Conservation (phyloP, 495 filamentous ascomycete genomes). For the Evernia prunastri region DNA sequence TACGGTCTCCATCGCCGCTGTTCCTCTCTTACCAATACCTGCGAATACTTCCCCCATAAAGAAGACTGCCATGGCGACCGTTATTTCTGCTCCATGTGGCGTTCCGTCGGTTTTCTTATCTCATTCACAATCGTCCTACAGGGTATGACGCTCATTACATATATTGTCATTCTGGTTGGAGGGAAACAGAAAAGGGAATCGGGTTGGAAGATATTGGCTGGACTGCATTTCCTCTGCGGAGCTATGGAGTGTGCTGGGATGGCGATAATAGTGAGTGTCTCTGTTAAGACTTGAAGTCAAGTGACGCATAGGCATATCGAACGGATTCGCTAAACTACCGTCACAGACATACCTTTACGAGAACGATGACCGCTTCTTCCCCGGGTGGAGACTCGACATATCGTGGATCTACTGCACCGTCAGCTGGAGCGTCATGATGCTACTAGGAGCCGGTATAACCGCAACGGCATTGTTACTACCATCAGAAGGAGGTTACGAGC, state of each 20-base stretch:
- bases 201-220: slow-evolving; percentile 69
- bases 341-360: slow-evolving; percentile 73
- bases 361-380: slow-evolving; percentile 76
- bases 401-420: slow-evolving; percentile 72
- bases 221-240: slow-evolving; percentile 55
- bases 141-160: slow-evolving; percentile 66
- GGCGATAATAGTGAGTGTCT: slow-evolving; percentile 66
- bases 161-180: slow-evolving; percentile 64
- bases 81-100: slow-evolving; percentile 89
- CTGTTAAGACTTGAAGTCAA: neutral
- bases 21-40: slow-evolving; percentile 53
- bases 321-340: neutral
- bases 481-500: slow-evolving; percentile 78
- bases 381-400: slow-evolving; percentile 74
- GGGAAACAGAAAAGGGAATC: slow-evolving; percentile 65
- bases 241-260: slow-evolving; percentile 61
- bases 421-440: slow-evolving; percentile 59
- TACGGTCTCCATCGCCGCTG: slow-evolving; percentile 79
- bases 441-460: slow-evolving; percentile 56
- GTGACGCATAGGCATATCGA: too few species aligned
- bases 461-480: slow-evolving; percentile 62
- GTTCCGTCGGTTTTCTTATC: slow-evolving; percentile 79
- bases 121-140: slow-evolving; percentile 71
- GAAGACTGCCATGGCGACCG: slow-evolving; percentile 66
- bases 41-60: slow-evolving; percentile 52